Evolutionary conservation across 352 stramenopile genomes (phyloP), one percentile per base, ranked within the genome.

Genomic region (Phytopythium sindhum): DNA sequence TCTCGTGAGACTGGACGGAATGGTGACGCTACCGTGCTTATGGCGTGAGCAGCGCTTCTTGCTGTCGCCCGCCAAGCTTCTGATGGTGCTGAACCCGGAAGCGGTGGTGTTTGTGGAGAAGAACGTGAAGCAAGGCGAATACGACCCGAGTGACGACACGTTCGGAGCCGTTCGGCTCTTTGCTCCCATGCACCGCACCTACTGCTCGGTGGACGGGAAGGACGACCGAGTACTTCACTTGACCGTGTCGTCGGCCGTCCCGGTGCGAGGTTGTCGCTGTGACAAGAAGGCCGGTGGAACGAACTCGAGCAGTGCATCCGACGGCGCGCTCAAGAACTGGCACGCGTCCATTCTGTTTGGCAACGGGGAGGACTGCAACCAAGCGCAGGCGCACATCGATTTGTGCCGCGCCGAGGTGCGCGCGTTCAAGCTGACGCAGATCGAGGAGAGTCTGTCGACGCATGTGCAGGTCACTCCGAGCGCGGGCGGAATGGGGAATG

Each of bases 1-100:
- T 19, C 63, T 69, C 37, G 72, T 64, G 2, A 60, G 74, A 28
- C 57, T 93, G 23, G 74, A 88, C 28, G 84, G 84, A 14, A 90
- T 93, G 81, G 84, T 91, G 3, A 80, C 74, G 24, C 69, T 93
- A 4, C 75, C 72, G 37, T 93, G 84, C 60, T 79, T 87, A 24
- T 93, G 83, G 72, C 77, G 84, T n/a, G 84, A 93, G 55, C 84
- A 93, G 57, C 82, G 84, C 7, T 93, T 93, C 57, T 35, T 91
- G 51, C 68, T 84, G 23, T 78, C 78, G 14, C 80, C 84, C 1
- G 80, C 81, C 4, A 78, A 67, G 53, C 55, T 93, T 10, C 59
- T 87, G 26, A 81, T 93, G 81, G 72, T 89, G 56, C 65, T 93
- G 28, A 93, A 93, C 71, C 78, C 81, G 2, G 84, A 93, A 60